phyloP scores from a whole-genome alignment of 345 rosid species.

The Rhodamnia rubescens region DNA sequence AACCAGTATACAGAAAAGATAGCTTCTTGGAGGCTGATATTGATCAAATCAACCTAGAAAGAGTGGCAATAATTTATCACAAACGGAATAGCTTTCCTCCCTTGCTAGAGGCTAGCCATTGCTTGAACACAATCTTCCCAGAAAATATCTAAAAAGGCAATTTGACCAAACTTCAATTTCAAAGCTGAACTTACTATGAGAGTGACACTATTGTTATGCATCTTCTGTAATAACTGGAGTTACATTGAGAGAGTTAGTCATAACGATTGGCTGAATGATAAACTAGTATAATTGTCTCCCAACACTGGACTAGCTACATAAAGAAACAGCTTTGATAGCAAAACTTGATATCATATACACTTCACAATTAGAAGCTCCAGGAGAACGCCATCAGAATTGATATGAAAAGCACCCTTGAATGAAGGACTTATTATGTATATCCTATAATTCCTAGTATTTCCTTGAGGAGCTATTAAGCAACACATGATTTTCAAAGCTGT shows the following conservation, averaged over 20 bases:
- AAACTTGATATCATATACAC: neutral
- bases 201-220: neutral
- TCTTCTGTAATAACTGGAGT: neutral
- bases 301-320: neutral
- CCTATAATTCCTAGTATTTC: accelerated
- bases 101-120: neutral
- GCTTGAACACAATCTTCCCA: neutral
- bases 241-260: neutral
- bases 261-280: neutral
- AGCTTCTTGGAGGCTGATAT: neutral
- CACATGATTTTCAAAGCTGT: accelerated
- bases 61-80: neutral
- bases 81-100: neutral
- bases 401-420: neutral
- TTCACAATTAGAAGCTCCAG: neutral
- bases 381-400: neutral
- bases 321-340: neutral
- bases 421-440: neutral
- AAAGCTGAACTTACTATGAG: neutral
- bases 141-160: neutral
- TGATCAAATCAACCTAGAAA: neutral
- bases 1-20: neutral
- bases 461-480: neutral
- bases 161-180: neutral
- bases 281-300: neutral